Evolutionary conservation across 2,329 filamentous ascomycete genomes (phyloP), one percentile per base, ranked within the genome.

Genomic region (Ceratocystis eucalypticola): DNA sequence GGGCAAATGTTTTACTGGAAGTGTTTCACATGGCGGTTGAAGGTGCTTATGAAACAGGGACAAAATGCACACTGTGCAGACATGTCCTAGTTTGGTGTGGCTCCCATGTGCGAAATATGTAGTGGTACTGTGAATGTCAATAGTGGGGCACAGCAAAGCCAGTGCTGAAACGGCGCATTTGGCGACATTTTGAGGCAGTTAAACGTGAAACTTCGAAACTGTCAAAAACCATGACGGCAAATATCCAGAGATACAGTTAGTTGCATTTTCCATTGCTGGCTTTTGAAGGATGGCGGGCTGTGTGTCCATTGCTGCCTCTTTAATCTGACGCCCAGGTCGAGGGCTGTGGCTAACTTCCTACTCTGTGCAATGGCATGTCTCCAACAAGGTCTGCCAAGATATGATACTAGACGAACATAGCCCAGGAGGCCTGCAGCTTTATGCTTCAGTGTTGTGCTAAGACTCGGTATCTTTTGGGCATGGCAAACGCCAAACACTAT

Each of bases 401-500:
- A 17, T 12, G 20, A 22, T 25, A 8, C 8, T 25, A 15, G 48
- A 28, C 48, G 25, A 53, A 33, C 5, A 28, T 30, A 10, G n/a
- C 5, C 55, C 28, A 59, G 55, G 37, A 15, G 37, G 12, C 8
- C 48, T 28, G 25, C 20, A 28, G 48, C 48, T 53, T 53, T 3
- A 28, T n/a, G 28, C 25, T n/a, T 25, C 22, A n/a, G 33, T 30
- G 33, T 30, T n/a, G 53, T 28, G 15, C 53, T 17, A 22, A 57
- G 22, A 7, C 25, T 17, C 5, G 25, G 41, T 45, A 17, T n/a
- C 17, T 25, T 50, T 22, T 44, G 4, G 2, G 44, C 41, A 45
- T n/a, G 62, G 46, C 30, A 67, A 67, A 67, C 62, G 72, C 74
- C 73, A 79, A 80, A 80, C 79, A 75, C 75, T 69, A 78, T 72